These are phyloP conservation scores for Nicotiana noctiflora DNA, from an alignment of 257 asterid genomes.

Conservation along the genomic window DNA sequence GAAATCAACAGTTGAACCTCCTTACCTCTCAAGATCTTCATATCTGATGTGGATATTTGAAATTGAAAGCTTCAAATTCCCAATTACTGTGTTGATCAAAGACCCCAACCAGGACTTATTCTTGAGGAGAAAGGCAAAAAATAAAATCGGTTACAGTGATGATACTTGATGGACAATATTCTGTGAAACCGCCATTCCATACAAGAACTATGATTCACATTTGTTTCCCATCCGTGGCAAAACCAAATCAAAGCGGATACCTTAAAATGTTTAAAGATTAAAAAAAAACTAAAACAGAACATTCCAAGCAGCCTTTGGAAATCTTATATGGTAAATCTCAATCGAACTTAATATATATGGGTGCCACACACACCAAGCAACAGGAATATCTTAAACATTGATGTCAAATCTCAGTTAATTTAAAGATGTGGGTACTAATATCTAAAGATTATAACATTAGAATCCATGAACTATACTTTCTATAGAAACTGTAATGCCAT, in stretches of 20 bases:
- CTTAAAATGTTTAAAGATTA: background rate
- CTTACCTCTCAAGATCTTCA: constrained; percentile 94
- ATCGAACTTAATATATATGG: background rate
- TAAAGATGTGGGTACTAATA: background rate
- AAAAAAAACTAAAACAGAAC: background rate
- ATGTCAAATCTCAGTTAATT: background rate
- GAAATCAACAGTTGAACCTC: constrained; percentile 8
- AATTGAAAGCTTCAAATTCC: constrained; percentile 93
- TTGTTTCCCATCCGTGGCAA: background rate
- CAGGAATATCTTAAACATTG: background rate
- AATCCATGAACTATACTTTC: background rate
- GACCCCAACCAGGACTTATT: constrained; percentile 96
- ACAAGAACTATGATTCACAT: background rate
- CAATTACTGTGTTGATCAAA: constrained; percentile 86
- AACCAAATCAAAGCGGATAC: background rate
- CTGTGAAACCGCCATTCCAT: background rate
- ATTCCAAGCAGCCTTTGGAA: background rate
- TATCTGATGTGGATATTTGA: constrained; percentile 95
- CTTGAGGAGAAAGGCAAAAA: constrained; percentile 35
- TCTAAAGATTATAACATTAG: background rate
- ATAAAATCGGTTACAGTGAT: constrained; percentile 19
- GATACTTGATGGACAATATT: background rate
- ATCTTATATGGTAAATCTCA: background rate
- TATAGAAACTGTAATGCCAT: background rate
- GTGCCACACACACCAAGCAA: background rate